Percentiles rank a stretch among this genome's conserved stretches.
phyloP scores from a whole-genome alignment of 176 grass and related monocot species.

The Oryza punctata region DNA sequence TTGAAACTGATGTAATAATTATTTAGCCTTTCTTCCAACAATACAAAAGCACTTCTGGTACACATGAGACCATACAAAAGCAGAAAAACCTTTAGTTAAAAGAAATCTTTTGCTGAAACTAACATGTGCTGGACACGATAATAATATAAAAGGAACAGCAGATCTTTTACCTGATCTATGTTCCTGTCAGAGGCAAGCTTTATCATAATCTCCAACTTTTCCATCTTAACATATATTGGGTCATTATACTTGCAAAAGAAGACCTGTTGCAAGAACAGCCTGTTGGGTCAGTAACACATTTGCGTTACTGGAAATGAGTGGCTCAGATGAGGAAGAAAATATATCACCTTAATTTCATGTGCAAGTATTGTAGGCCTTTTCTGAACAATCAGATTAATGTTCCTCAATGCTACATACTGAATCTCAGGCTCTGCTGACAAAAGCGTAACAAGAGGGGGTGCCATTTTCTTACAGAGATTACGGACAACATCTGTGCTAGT shows the following conservation, averaged over 20 bases:
- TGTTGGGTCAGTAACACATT: neutral
- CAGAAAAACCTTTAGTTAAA: constrained; percentile 7
- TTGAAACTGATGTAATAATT: neutral
- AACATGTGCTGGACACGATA: neutral
- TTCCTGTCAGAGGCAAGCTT: constrained; percentile 96
- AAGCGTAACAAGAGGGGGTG: constrained; percentile 93
- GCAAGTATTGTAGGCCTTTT: constrained; percentile 99
- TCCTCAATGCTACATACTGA: constrained; percentile 95
- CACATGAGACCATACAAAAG: constrained; percentile 9
- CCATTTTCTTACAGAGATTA: constrained; percentile 99
- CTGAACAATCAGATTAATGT: constrained; percentile 99
- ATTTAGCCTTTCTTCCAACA: neutral
- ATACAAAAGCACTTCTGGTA: neutral
- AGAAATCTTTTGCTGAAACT: neutral
- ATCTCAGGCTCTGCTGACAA: constrained; percentile 98
- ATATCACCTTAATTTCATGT: constrained; percentile 95
- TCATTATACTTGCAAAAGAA: constrained; percentile 99
- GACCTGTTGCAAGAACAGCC: constrained; percentile 56
- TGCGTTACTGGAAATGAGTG: constrained; percentile 27
- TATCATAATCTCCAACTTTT: constrained; percentile 99
- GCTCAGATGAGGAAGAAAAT: constrained; percentile 38
- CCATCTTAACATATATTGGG: constrained; percentile 99
- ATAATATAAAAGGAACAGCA: constrained; percentile 24
- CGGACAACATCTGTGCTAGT: constrained; percentile 91
- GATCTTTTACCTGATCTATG: constrained; percentile 89